These are phyloP conservation scores for Hibiscus syriacus DNA, from an alignment of 345 rosid genomes.

Conservation along the genomic window DNA sequence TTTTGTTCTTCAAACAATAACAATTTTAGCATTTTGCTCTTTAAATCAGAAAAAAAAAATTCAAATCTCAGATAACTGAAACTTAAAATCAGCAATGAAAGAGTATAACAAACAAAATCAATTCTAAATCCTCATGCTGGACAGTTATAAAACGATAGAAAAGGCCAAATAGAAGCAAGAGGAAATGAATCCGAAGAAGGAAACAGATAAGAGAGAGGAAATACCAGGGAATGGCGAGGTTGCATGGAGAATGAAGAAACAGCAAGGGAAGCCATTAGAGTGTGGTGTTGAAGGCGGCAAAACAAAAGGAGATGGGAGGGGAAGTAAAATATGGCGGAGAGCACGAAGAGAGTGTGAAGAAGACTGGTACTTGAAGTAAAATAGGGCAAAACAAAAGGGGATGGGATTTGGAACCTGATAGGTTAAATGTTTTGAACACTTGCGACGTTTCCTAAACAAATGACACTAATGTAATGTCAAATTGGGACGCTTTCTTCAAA, in stretches of 20 bases:
- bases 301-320: background rate
- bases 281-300: too few species aligned
- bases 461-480: too few species aligned
- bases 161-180: background rate
- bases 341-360: conserved; percentile 24
- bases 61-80: background rate
- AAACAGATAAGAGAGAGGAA: background rate
- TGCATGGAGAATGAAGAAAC: conserved; percentile 31
- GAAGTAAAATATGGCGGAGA: conserved; percentile 29
- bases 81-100: background rate
- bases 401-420: too few species aligned
- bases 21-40: too few species aligned
- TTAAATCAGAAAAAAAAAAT: too few species aligned
- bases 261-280: conserved; percentile 33
- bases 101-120: background rate
- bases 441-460: too few species aligned
- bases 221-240: conserved; percentile 20
- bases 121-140: background rate
- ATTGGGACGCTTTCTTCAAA: too few species aligned
- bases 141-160: too few species aligned
- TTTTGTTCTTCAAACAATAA: too few species aligned
- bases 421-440: too few species aligned
- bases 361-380: conserved; percentile 5
- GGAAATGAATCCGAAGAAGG: background rate
- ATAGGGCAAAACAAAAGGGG: too few species aligned